These are phyloP conservation scores for Tylopilus sp. DNA, from an alignment of 768 basidiomycete genomes.

Conservation along the genomic window DNA sequence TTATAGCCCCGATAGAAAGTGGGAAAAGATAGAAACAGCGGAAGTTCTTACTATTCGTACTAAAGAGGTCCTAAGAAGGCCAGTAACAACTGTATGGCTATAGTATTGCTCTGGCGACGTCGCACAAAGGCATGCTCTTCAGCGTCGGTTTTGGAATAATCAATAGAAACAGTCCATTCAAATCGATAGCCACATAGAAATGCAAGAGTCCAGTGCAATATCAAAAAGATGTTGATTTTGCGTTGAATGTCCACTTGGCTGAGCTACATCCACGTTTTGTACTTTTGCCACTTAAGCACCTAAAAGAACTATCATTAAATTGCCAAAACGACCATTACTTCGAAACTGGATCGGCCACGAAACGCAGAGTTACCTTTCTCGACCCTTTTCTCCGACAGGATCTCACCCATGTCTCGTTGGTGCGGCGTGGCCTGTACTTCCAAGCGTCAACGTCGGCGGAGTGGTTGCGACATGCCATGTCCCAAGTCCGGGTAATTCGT, in stretches of 20 bases:
- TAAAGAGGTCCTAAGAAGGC: slow-evolving; percentile 13
- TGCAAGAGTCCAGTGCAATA: background rate
- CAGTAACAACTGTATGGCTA: slow-evolving; percentile 16
- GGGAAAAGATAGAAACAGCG: slow-evolving; percentile 20
- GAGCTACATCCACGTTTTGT: background rate
- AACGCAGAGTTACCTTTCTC: background rate
- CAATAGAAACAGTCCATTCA: no score
- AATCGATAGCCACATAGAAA: background rate
- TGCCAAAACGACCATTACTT: background rate
- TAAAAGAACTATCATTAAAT: background rate
- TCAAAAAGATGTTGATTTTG: background rate
- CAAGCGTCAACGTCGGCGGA: slow-evolving; percentile 4
- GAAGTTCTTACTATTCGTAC: slow-evolving; percentile 18
- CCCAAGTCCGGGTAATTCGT: slow-evolving; percentile 14
- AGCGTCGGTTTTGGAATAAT: background rate
- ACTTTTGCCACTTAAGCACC: background rate
- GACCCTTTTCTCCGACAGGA: background rate
- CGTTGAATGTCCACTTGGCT: background rate
- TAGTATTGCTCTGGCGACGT: background rate
- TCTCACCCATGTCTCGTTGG: background rate
- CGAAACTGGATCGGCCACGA: background rate
- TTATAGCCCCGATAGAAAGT: slow-evolving; percentile 17
- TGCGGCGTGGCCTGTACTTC: background rate
- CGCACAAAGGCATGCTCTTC: background rate
- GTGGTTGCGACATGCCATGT: slow-evolving; percentile 17